Evolutionary conservation across 2,329 filamentous ascomycete genomes (phyloP).

Genomic region (Exophiala lecanii-corni): DNA sequence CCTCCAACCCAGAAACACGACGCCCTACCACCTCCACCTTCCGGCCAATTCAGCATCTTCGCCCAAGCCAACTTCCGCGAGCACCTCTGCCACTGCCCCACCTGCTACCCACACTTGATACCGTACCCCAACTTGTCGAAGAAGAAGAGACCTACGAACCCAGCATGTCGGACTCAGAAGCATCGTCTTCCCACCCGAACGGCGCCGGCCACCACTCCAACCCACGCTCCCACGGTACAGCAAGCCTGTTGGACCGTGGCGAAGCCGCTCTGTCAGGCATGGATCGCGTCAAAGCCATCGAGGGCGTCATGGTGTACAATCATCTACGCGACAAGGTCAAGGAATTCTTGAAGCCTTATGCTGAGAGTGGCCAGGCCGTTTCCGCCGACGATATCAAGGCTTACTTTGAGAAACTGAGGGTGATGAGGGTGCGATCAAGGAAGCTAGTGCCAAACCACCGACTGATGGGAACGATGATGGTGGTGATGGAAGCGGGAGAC

Average conservation of each 20-base stretch:
- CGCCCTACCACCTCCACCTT: conserved; percentile 57
- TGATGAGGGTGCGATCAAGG: conserved; percentile 69
- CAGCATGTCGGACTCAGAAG: conserved; percentile 66
- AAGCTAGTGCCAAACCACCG: conserved; percentile 45
- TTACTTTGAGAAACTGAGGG: conserved; percentile 94
- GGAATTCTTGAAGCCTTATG: conserved; percentile 88
- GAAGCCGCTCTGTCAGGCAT: conserved; percentile 89
- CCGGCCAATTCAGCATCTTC: conserved; percentile 72
- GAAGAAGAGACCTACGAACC: conserved; percentile 94
- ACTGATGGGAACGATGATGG: conserved; percentile 3
- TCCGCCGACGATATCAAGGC: conserved; percentile 93
- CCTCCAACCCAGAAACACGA: conserved; percentile 23
- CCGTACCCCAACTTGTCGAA: conserved; percentile 76
- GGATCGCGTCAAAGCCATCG: conserved; percentile 86
- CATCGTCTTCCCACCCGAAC: conserved; percentile 48
- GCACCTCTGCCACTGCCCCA: conserved; percentile 72
- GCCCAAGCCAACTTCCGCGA: conserved; percentile 73
- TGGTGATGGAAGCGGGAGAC: conserved; percentile 7
- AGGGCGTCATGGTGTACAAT: conserved; percentile 98
- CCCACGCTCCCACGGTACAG: conserved; percentile 61
- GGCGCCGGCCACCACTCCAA: conserved; percentile 37
- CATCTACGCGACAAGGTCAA: conserved; percentile 94
- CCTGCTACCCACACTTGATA: conserved; percentile 71
- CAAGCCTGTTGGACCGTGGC: conserved; percentile 81
- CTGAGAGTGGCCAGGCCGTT: conserved; percentile 81